Base-by-base conservation (phyloP, 1,284 basidiomycete species). In the Porodaedalea pini region DNA sequence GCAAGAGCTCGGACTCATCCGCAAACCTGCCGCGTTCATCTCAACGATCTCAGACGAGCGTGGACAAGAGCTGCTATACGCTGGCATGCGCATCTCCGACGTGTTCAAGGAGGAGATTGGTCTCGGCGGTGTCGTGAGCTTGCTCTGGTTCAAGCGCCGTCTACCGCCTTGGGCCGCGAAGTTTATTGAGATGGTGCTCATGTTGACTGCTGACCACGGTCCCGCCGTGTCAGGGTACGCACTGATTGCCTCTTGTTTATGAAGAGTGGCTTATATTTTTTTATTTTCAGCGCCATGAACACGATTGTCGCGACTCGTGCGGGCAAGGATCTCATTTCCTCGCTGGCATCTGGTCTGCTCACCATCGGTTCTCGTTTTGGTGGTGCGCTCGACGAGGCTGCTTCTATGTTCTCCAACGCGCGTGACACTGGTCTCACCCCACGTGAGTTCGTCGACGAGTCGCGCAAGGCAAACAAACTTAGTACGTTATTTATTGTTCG, bases 21-120 rank as follows among this genome's bases (percentile, higher is more conserved):
- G 96, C 70, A 98, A 98, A 79, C 96, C 96, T 40, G 95, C 96
- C 44, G 94, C 96, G 11, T 99, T 99, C 82, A 98, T 99, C 79
- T 98, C 95, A 54, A 98, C 97, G 65, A 99, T 99, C 75, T 98
- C 94, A 59, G 97, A 99, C 77, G 97, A 99, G 82, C 92, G 96
- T 70, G 96, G 96, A 2, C 94, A 98, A 73, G 97, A 99, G 79
- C 84, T 99, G 62, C 79, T 99, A 70, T 99, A 99, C 77, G 94
- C 95, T 60, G 97, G 97, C 67, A 98, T 99, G 94, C 90, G 92
- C 67, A 99, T 99, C 74, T 93, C 95, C 34, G 94, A 98, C 67
- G 96, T 99, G 61, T 99, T 97, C 85, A 94, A 92, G 79, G 94
- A 97, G 70, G 91, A 98, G 64, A 92, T 98, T 62, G 96, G 97